Base-by-base conservation (phyloP, 306 rosid species). In the Vigna radiata region DNA sequence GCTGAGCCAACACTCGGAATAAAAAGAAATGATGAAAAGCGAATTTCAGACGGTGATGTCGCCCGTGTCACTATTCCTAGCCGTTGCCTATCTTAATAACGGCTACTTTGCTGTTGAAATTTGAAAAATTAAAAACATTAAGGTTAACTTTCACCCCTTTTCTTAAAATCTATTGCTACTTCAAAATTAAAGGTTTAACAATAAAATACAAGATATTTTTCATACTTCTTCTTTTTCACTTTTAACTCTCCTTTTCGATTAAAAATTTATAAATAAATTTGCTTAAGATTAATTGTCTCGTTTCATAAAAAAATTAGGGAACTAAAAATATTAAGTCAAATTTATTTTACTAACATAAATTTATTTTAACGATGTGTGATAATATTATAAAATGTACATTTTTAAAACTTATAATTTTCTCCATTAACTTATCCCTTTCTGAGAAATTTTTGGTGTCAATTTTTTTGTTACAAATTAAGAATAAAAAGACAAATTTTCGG, bases 21-120 rank as follows among this genome's bases (percentile, higher is more conserved):
- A 39, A 66, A 19, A 66, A 66, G 71, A 33, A 21, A 66, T 66
- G 53, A 66, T 43, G 53, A 43, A 43, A 41, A 66, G 71, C 36
- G 5, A 39, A 66, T 66, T 41, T 17, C 17, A 21, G 53, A 41
- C 71, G 52, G 53, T 18, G 53, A 66, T 66, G 71, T 66, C 53
- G 71, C 17, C 5, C 5, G 13, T 43, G n/a, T 10, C 31, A 3
- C 4, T 61, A 7, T 21, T 60, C 19, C 16, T 36, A 59, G 65
- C 65, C 65, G 65, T 59, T 59, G 31, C 15, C 64, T 15, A 10
- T 2, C 27, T 4, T 11, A 11, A 58, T 10, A 64, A 64, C 70
- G 70, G 70, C 70, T 64, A 64, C 5, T 54, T 52, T 18, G n/a
- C 27, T 0, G 12, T 58, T 58, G 37, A 58, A 25, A 58, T 58